Evolutionary conservation across 257 asterid species (phyloP).

Genomic region (Agastache rugosa): DNA sequence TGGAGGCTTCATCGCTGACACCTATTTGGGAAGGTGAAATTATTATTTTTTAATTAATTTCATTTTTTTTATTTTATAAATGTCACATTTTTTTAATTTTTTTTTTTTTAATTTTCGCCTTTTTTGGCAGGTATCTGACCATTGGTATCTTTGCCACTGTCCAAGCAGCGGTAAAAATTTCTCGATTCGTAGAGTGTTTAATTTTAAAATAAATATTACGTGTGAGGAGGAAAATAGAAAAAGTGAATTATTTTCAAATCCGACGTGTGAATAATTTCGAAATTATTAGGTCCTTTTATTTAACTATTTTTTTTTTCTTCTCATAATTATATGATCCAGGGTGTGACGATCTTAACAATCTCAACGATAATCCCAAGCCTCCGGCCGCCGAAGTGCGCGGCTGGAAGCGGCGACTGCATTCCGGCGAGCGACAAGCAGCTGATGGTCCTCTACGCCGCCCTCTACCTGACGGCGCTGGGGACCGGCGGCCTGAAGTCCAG

Average conservation of each 20-base stretch:
- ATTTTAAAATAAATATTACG: no score
- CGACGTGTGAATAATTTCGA: neutral
- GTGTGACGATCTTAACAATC: constrained; percentile 71
- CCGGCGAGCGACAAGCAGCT: constrained; percentile 72
- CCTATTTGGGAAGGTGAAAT: constrained; percentile 74
- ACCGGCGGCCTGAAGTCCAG: constrained; percentile 92
- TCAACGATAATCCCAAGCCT: constrained; percentile 74
- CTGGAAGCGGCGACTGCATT: constrained; percentile 53
- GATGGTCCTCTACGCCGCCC: constrained; percentile 57
- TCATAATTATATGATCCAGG: constrained; percentile 49
- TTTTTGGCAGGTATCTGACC: constrained; percentile 64
- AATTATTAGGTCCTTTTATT: neutral
- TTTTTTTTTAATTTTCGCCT: neutral
- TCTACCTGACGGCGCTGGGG: constrained; percentile 85
- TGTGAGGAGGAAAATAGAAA: constrained; percentile 37
- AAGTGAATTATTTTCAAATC: neutral
- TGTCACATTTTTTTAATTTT: neutral
- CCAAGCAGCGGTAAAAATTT: constrained; percentile 70
- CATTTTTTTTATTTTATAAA: neutral
- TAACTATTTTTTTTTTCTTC: neutral
- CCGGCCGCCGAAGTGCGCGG: constrained; percentile 73
- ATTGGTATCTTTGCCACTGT: constrained; percentile 75
- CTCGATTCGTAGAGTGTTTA: no score
- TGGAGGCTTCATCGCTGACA: constrained; percentile 90
- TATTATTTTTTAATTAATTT: neutral